Evolutionary conservation across 441 rosid species (phyloP).

Genomic region (Eugenia klotzschiana): DNA sequence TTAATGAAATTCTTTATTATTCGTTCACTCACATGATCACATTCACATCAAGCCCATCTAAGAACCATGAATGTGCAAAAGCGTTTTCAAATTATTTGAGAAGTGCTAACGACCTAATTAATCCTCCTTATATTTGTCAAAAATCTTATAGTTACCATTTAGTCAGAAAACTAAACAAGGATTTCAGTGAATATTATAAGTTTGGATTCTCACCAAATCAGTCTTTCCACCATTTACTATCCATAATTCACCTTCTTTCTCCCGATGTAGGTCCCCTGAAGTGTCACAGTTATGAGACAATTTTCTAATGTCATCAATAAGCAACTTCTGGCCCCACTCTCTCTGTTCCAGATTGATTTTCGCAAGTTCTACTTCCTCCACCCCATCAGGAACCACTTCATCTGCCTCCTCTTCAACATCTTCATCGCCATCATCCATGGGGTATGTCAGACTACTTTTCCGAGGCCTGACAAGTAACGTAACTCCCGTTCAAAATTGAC

Average conservation of each 20-base stretch:
- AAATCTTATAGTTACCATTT: not conserved
- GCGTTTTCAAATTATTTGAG: not conserved
- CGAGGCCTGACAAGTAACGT: constrained; percentile 58
- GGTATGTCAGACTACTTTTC: constrained; percentile 78
- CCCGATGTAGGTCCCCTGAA: constrained; percentile 32
- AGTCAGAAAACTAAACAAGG: not conserved
- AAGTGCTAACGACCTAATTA: not conserved
- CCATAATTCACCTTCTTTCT: constrained; percentile 56
- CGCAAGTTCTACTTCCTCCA: constrained; percentile 96
- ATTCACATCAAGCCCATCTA: not conserved
- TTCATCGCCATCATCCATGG: constrained; percentile 78
- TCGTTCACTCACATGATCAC: not conserved
- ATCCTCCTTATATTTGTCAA: not conserved
- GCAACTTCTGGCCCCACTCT: constrained; percentile 63
- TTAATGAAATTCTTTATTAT: not conserved
- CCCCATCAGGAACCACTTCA: constrained; percentile 96
- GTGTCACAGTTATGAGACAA: constrained; percentile 44
- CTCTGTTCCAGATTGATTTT: constrained; percentile 70
- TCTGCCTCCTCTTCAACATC: constrained; percentile 97
- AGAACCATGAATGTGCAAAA: not conserved
- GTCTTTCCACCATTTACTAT: constrained; percentile 66
- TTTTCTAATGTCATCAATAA: constrained; percentile 72
- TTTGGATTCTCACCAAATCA: constrained; percentile 45
- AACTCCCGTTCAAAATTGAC: not conserved
- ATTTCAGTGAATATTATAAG: not conserved